Base-by-base conservation (phyloP, 768 basidiomycete species). In the Ramaria rubella region DNA sequence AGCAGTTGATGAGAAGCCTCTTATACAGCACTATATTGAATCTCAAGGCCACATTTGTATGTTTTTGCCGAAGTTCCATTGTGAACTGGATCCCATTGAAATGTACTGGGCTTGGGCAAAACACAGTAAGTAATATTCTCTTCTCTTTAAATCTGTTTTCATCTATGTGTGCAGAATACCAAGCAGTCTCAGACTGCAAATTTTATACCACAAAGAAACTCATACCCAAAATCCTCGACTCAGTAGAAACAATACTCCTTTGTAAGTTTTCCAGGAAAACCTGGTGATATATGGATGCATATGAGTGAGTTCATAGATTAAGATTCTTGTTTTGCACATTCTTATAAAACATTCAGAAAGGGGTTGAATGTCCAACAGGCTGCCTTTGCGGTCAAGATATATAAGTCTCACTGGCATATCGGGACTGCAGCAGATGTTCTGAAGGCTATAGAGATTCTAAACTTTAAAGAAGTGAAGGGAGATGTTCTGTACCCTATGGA, bases 11-110 rank as follows among this genome's bases (percentile, higher is more conserved):
- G 59, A 68, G 52, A 60, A 58, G 24, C 65, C 66, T 0, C 58
- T 63, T 14, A 55, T 70, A 9, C 64, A 68, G 44, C 62, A 64
- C 5, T 42, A 59, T 2, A 69, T 70, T 30, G 61, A 66, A 40
- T 49, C 24, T 5, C 52, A 58, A 17, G 69, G 69, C 1, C 69
- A 71, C 55, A 11, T 68, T 7, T 70, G 68, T 56, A 46, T 65
- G 12, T 66, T 68, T 44, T 52, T 68, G 40, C 63, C 63, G 0
- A 70, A 70, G 52, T 70, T 65, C 43, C 67, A 68, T 30, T 71
- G 70, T 51, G 66, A 70, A 55, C 55, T 70, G 5, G 67, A 69
- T 51, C 62, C 63, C 52, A 68, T 71, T 52, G 63, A 58, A 38
- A 55, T 58, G 57, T 55, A 55, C 23, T 58, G 57, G 57, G 52